Percentiles rank a stretch among this genome's conserved stretches.
Conservation (phyloP, 2,329 filamentous ascomycete species). For the Lachnellula hyalina region DNA sequence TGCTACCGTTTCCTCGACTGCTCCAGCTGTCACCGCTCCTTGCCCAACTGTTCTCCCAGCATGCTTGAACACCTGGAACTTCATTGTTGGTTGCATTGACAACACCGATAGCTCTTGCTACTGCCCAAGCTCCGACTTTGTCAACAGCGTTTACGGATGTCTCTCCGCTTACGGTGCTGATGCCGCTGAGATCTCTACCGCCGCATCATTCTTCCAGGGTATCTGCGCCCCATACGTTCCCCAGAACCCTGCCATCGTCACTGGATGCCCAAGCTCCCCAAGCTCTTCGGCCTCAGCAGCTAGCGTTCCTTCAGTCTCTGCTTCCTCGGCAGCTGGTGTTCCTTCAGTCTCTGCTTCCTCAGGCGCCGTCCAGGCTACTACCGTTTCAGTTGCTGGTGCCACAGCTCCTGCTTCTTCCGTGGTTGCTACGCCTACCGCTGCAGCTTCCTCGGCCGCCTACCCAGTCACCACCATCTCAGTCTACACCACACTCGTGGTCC, state of each 20-base stretch:
- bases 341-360: too few relatives aligned
- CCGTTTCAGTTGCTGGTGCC: constrained; percentile 44
- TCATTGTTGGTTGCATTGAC: constrained; percentile 66
- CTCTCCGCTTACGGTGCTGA: constrained; percentile 69
- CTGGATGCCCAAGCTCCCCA: constrained; percentile 28
- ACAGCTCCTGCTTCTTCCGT: constrained; percentile 36
- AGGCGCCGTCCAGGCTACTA: constrained; percentile 24
- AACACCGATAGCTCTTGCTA: constrained; percentile 83
- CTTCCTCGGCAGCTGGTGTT: neutral
- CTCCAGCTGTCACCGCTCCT: constrained; percentile 32
- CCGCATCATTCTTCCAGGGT: constrained; percentile 81
- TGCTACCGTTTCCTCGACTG: constrained; percentile 11
- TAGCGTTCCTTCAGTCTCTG: too few relatives aligned
- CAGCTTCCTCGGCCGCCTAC: constrained; percentile 26
- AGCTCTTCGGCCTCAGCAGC: neutral
- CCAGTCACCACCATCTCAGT: constrained; percentile 45
- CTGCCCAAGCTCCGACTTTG: constrained; percentile 75
- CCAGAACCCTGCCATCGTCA: constrained; percentile 80
- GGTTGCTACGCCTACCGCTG: constrained; percentile 22
- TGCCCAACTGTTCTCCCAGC: constrained; percentile 68
- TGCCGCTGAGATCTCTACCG: constrained; percentile 60
- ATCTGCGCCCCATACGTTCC: constrained; percentile 75
- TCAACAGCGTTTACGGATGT: constrained; percentile 74
- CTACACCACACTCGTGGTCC: constrained; percentile 46
- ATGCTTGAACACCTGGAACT: constrained; percentile 90